Conservation (phyloP, 495 filamentous ascomycete species). For the Massariosphaeria phaeospora region DNA sequence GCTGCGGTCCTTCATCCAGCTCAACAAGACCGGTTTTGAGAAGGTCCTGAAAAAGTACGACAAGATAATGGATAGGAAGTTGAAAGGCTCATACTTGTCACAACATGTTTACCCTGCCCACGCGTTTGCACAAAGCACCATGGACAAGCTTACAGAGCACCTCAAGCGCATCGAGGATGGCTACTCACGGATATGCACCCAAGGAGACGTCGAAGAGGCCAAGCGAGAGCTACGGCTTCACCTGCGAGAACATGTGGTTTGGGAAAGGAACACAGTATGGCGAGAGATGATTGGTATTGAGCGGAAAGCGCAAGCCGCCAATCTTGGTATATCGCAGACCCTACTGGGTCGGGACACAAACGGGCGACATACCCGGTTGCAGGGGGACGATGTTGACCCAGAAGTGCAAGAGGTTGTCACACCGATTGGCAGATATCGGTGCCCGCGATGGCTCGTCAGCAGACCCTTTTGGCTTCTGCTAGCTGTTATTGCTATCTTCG, state of each 20-base stretch:
- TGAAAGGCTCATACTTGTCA: conserved; percentile 71
- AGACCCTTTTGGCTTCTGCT: conserved; percentile 74
- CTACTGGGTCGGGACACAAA: conserved; percentile 73
- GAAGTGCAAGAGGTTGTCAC: conserved; percentile 66
- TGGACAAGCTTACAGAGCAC: conserved; percentile 62
- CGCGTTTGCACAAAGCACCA: conserved; percentile 68
- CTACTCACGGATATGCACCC: conserved; percentile 76
- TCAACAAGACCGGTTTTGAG: conserved; percentile 92
- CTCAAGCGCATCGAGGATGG: conserved; percentile 68
- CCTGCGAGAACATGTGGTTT: conserved; percentile 93
- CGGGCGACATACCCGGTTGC: conserved; percentile 62
- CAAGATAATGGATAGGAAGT: conserved; percentile 79
- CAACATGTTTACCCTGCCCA: conserved; percentile 65
- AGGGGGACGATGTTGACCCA: conserved; percentile 69
- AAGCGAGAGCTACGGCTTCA: conserved; percentile 83
- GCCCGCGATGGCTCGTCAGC: conserved; percentile 78
- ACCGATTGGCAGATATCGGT: conserved; percentile 69
- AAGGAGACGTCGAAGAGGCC: conserved; percentile 68
- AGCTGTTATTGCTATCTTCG: conserved; percentile 65
- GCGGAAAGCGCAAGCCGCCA: conserved; percentile 90
- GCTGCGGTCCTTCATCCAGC: conserved; percentile 88
- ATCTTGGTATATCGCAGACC: conserved; percentile 72
- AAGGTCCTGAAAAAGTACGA: conserved; percentile 99
- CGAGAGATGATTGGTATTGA: conserved; percentile 98
- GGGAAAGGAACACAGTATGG: conserved; percentile 99